Evolutionary conservation across 805 yeast species (phyloP).

Genomic region (Zygosaccharomyces gambellarensis): DNA sequence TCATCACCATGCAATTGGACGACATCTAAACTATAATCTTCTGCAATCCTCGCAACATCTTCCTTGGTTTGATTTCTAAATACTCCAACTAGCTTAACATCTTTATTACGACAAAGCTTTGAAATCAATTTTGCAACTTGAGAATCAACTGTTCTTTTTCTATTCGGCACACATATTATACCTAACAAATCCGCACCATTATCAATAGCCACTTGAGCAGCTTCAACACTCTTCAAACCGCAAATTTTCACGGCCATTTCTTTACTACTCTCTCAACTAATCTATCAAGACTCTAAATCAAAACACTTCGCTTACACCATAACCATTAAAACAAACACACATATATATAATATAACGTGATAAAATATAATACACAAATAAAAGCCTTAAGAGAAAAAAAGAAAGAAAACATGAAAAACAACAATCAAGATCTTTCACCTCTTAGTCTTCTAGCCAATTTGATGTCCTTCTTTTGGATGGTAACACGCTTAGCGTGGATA

Average conservation of each 20-base stretch:
- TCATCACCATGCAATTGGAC: slow-evolving; percentile 85
- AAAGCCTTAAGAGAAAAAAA: slow-evolving; percentile 1
- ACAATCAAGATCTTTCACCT: slow-evolving; percentile 80
- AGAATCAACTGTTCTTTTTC: slow-evolving; percentile 62
- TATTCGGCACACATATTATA: slow-evolving; percentile 77
- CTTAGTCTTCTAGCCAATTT: slow-evolving; percentile 97
- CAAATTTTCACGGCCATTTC: slow-evolving; percentile 70
- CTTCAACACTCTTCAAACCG: slow-evolving; percentile 65
- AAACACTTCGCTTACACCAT: slow-evolving; percentile 24
- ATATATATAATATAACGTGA: slow-evolving; percentile 7
- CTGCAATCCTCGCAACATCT: slow-evolving; percentile 45
- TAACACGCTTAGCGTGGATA: slow-evolving; percentile 97
- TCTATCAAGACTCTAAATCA: slow-evolving; percentile 41
- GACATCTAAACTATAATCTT: slow-evolving; percentile 55
- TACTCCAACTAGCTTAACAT: slow-evolving; percentile 83
- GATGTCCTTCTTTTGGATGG: slow-evolving; percentile 97
- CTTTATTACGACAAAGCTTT: slow-evolving; percentile 39
- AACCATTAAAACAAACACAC: slow-evolving; percentile 12
- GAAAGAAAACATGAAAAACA: no score
- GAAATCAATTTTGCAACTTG: slow-evolving; percentile 46
- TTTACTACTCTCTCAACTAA: slow-evolving; percentile 16
- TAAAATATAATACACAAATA: slow-evolving; percentile 13
- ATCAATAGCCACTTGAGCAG: slow-evolving; percentile 66
- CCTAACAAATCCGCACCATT: slow-evolving; percentile 77
- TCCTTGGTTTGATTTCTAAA: slow-evolving; percentile 74